Conservation (phyloP, 139 green algal species). For the Closterium sp. region DNA sequence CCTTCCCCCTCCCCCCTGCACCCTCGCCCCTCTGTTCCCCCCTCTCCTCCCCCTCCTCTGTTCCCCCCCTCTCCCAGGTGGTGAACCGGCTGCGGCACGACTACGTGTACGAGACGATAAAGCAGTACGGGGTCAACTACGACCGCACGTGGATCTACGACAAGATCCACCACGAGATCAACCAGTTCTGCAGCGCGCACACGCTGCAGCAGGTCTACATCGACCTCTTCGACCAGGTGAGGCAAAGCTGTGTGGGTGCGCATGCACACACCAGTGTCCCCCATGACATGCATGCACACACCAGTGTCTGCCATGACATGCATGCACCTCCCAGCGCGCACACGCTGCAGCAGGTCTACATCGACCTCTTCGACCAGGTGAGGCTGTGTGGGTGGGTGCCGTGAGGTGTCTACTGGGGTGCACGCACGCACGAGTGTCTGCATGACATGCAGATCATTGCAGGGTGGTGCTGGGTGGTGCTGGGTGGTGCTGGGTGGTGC, state of each 20-base stretch:
- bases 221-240: constrained; percentile 63
- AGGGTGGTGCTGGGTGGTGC: no score
- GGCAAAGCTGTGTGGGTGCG: no score
- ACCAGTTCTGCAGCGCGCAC: constrained; percentile 64
- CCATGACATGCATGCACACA: neutral
- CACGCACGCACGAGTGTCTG: no score
- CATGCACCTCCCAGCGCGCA: constrained; percentile 12
- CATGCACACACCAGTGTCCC: neutral
- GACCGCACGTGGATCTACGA: constrained; percentile 68
- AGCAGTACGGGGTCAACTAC: constrained; percentile 61
- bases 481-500: no score
- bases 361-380: constrained; percentile 67
- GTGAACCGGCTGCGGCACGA: constrained; percentile 59
- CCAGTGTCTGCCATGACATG: neutral
- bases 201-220: constrained; percentile 66
- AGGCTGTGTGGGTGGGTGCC: no score
- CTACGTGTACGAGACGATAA: constrained; percentile 58
- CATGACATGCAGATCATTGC: no score
- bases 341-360: constrained; percentile 64
- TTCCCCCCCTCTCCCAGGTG: constrained; percentile 39
- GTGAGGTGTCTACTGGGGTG: no score
- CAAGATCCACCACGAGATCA: constrained; percentile 70
- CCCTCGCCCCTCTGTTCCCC: no score
- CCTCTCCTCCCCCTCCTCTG: no score
- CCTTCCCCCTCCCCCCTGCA: no score